A percentile compares a stretch with the other conserved stretches of the same genome.
phyloP scores from a whole-genome alignment of 2,329 filamentous ascomycete genomes.

The Pseudogymnoascus sp. region DNA sequence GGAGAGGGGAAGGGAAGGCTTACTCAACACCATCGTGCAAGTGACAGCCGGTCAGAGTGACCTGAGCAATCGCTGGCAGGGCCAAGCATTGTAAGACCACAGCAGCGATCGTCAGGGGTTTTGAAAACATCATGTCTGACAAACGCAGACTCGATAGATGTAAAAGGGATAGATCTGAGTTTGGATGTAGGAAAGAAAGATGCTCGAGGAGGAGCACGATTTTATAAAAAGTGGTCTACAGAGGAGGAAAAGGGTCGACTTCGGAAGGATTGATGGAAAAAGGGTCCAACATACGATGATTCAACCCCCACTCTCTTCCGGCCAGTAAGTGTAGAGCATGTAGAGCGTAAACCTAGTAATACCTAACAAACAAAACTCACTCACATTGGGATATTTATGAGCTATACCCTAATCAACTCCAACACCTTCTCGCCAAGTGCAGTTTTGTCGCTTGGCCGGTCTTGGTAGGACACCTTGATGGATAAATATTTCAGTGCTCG shows the following conservation, averaged over 20 bases:
- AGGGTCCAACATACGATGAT: constrained; percentile 1
- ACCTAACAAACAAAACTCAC: background rate
- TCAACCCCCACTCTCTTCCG: background rate
- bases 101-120: background rate
- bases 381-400: background rate
- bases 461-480: background rate
- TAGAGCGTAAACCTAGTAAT: background rate
- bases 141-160: background rate
- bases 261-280: background rate
- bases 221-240: background rate
- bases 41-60: constrained; percentile 26
- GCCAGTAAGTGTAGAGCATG: background rate
- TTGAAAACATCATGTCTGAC: background rate
- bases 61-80: constrained; percentile 1
- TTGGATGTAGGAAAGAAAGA: background rate
- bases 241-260: background rate
- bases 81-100: background rate
- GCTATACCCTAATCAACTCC: background rate
- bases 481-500: background rate
- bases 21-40: constrained; percentile 26
- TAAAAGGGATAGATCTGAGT: too few species aligned
- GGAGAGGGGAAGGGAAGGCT: background rate
- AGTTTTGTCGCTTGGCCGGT: background rate
- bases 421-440: background rate
- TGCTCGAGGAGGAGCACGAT: background rate